Evolutionary conservation across 768 basidiomycete genomes (phyloP), one percentile per base, ranked within the genome.

Genomic region (Boletus subcaerulescens): DNA sequence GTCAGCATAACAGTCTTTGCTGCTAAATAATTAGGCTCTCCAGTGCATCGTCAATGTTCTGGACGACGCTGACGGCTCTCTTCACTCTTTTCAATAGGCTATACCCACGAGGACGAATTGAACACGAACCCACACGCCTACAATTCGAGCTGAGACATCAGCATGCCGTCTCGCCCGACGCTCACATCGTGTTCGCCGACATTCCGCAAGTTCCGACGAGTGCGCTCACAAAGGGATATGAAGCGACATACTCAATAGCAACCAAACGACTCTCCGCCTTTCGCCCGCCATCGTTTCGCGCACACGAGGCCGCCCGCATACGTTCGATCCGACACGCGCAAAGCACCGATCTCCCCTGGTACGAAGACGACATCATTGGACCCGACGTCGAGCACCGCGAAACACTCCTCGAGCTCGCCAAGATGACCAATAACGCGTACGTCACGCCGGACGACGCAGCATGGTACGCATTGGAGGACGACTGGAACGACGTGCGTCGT

Each of bases 381-480:
- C 96, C 96, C 3, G 85, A 98, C 69, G 80, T 91, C 20, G 83
- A 85, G 62, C 83, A 81, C 48, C 77, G 91, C 41, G 82, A 86
- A 57, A 89, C 91, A 3, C 73, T 98, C 31, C 76, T 90, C 33
- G 75, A 83, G 55, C 79, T 99, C 45, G 96, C 94, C 11, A 97
- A 93, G 82, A 98, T 99, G 91, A 83, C 92, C 39, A 91, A 87
- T 64, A 93, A 98, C 66, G 93, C 96, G 45, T 98, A 98, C 74
- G 72, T 87, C 15, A 65, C 76, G 12, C 83, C 83, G 0, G 76
- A 78, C 9, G 83, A 87, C 52, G 55, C 71, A 7, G 80, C 68
- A 2, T 98, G 96, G 96, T 96, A 91, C 68, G 83, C 89, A 45
- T 63, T 94, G 43, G 78, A 76, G 2, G 78, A 76, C 1, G 65